Evolutionary conservation across 306 rosid species (phyloP), one percentile per base, ranked within the genome.

Genomic region (Prunus campanulata): DNA sequence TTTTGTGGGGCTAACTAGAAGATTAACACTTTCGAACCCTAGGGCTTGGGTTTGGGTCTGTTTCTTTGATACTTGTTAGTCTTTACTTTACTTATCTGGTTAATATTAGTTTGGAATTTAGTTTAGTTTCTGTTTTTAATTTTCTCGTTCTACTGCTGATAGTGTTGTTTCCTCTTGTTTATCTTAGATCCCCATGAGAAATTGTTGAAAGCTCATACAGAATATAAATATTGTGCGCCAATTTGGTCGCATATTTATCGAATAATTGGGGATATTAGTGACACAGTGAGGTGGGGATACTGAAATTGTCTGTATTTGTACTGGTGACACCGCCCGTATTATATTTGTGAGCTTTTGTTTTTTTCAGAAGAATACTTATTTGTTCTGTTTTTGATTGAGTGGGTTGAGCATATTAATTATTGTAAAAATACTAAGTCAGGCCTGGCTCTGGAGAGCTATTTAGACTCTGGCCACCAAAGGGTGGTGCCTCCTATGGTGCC

Each of bases 401-500:
- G 78, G 76, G 69, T 55, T 62, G 76, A 81, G 83, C 55, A 75
- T 80, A 71, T 81, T 75, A 74, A 72, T 35, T 78, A 50, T 61
- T 59, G 79, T 77, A 55, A 54, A 76, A 55, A 20, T 55, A 75
- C 51, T 47, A 25, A 48, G 84, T 84, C 75, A 83, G 91, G 90
- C 72, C 88, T 89, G 92, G 92, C 88, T 87, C 83, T 88, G 85
- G 92, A 90, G 80, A 90, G 90, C 91, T 91, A 84, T 85, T 62
- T 87, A 79, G 92, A 88, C 81, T 89, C 90, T 78, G 80, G 89
- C 87, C 90, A 82, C 86, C 93, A 79, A 81, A 83, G 90, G 81
- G 88, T 79, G 69, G 85, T 90, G 90, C 91, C 90, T 74, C 87
- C 91, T 71, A 96, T 96, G 99, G 89, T 90, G 83, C 95, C 92